Conservation (phyloP, 2,329 filamentous ascomycete species). For the Arthroderma sp. region DNA sequence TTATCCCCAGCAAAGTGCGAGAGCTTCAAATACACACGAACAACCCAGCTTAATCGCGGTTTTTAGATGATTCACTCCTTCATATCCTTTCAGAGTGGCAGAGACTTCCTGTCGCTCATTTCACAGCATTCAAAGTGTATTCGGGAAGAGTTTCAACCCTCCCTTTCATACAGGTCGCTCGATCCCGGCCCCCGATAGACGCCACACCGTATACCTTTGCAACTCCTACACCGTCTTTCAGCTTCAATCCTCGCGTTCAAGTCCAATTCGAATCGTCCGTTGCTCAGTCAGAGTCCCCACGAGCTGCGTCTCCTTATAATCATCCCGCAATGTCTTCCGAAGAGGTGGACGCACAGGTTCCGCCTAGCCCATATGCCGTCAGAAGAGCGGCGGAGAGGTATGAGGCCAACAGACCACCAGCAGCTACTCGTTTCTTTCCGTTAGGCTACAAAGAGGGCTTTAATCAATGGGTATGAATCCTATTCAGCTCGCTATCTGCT, state of each 20-base stretch:
- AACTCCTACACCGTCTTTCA: slow-evolving; percentile 2
- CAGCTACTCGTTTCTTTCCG: slow-evolving; percentile 52
- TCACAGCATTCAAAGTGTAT: slow-evolving; percentile 17
- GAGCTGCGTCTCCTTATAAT: background rate
- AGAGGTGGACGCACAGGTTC: slow-evolving; percentile 14
- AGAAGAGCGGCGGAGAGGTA: slow-evolving; percentile 11
- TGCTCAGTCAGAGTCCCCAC: slow-evolving; percentile 1
- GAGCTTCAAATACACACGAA: background rate
- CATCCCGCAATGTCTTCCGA: slow-evolving; percentile 9
- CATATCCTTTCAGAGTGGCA: slow-evolving; percentile 5
- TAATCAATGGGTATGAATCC: slow-evolving; percentile 55
- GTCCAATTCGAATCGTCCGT: slow-evolving; percentile 9
- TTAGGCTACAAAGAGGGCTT: slow-evolving; percentile 84
- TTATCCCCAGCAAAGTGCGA: slow-evolving; percentile 6
- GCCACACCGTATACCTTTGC: slow-evolving; percentile 8
- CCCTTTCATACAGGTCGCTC: slow-evolving; percentile 14
- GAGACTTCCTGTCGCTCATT: slow-evolving; percentile 12
- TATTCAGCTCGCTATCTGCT: background rate
- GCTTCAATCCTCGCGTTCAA: slow-evolving; percentile 4
- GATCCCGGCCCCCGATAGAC: slow-evolving; percentile 16
- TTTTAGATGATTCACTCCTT: background rate
- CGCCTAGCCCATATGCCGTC: slow-evolving; percentile 12
- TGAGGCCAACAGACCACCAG: slow-evolving; percentile 22
- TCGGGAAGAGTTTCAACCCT: slow-evolving; percentile 13
- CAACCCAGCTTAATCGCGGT: background rate